Conservation (phyloP, 2,329 filamentous ascomycete species). For the Penicillium occitanis region DNA sequence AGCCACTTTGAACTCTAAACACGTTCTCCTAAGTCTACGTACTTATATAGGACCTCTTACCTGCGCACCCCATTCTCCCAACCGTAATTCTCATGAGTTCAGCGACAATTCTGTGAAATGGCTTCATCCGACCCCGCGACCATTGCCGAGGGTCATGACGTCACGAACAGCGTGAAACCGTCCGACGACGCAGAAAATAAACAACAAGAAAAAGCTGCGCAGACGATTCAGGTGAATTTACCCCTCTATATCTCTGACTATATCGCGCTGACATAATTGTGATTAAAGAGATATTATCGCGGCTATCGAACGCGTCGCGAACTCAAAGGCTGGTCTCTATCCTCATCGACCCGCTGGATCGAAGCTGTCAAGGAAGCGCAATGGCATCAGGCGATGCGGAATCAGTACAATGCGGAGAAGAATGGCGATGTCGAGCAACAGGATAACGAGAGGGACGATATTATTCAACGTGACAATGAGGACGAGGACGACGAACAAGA, state of each 20-base stretch:
- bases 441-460: not conserved
- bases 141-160: slow-evolving; percentile 7
- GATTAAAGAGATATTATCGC: slow-evolving; percentile 21
- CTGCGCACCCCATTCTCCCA: not conserved
- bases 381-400: slow-evolving; percentile 54
- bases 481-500: not conserved
- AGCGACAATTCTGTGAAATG: not conserved
- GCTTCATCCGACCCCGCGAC: not conserved
- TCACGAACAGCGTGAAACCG: not conserved
- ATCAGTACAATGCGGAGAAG: slow-evolving; percentile 30
- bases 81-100: too few relatives aligned
- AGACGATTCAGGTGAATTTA: slow-evolving; percentile 10
- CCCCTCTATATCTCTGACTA: not conserved
- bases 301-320: slow-evolving; percentile 22
- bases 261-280: not conserved
- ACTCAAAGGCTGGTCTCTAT: slow-evolving; percentile 21
- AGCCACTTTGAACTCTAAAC: not conserved
- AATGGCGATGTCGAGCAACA: not conserved
- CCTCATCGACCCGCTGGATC: slow-evolving; percentile 21
- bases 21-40: not conserved
- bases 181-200: not conserved
- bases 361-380: slow-evolving; percentile 56
- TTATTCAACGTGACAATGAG: slow-evolving; percentile 2
- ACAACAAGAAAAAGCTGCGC: slow-evolving; percentile 7
- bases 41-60: not conserved